phyloP scores from a whole-genome alignment of 2,329 filamentous ascomycete genomes.

The Harringtonia aguacate region DNA sequence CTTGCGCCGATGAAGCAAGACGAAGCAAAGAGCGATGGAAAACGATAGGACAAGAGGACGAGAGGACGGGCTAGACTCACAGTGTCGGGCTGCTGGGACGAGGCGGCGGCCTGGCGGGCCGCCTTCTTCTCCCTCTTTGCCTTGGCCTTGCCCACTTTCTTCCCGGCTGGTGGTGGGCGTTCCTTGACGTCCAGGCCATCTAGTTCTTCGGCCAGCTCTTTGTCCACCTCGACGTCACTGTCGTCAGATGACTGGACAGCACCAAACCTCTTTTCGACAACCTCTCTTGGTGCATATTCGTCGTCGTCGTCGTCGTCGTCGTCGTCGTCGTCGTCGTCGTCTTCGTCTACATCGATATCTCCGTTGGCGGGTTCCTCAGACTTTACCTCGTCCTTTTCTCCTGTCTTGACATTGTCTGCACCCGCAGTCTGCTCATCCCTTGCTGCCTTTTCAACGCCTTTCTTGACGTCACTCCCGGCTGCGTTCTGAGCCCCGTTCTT shows the following conservation, averaged over 20 bases:
- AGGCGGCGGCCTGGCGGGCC: constrained; percentile 6
- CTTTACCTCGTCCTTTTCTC: constrained; percentile 9
- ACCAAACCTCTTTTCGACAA: constrained; percentile 29
- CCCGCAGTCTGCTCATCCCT: neutral
- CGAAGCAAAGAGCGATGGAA: neutral
- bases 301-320: constrained; percentile 19
- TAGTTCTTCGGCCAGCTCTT: constrained; percentile 82
- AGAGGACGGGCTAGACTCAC: neutral
- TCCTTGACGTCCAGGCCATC: constrained; percentile 64
- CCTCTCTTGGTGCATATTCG: constrained; percentile 36
- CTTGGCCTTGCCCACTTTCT: constrained; percentile 15
- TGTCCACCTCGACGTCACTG: constrained; percentile 59
- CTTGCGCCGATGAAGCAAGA: too few species aligned
- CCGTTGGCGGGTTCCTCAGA: too few species aligned
- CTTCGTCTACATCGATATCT: constrained; percentile 16
- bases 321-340: constrained; percentile 24
- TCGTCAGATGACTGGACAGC: neutral
- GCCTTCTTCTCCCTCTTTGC: constrained; percentile 12
- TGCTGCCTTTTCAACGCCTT: neutral
- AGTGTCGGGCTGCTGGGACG: neutral
- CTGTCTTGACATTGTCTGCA: neutral
- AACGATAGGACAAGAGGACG: neutral
- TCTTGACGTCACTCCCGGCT: constrained; percentile 3
- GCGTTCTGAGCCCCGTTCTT: neutral
- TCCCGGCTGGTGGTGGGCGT: constrained; percentile 53